Base-by-base conservation (phyloP, 495 filamentous ascomycete species). In the Parathielavia appendiculata region DNA sequence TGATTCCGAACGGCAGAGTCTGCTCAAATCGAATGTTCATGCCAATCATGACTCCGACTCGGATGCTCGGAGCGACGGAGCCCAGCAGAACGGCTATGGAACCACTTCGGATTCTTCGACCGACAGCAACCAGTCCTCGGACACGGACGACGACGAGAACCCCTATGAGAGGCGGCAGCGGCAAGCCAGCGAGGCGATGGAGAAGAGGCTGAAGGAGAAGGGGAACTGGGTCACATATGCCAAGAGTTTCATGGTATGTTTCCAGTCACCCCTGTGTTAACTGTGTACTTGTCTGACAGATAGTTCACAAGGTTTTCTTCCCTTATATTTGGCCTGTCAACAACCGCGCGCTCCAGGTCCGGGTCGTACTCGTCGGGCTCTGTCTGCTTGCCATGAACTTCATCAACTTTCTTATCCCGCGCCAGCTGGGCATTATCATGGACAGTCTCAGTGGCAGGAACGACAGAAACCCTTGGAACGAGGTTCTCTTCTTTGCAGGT, bases 291-390 rank as follows among this genome's bases (percentile, higher is more conserved):
- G n/a, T 39, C 55, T 63, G 23, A 65, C 34, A 12, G 39, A 36
- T 36, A n/a, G 0, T 40, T 1, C 61, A 5, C 20, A 81, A n/a
- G 76, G 73, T 86, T 36, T 83, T 89, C 66, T 74, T 86, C 44
- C 84, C 83, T 8, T 83, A 84, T 63, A 72, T 89, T 22, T 86
- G 84, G 83, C 85, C 86, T 1, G 70, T 80, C 44, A 79, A 81
- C 48, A 75, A 78, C 56, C 77, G 68, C 36, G 58, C 64, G 12
- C 73, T 88, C 20, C 85, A 88, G 59, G 54, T 84, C 16, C 74
- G 77, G 19, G 75, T 83, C 48, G 62, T 79, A 11, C 72, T 84
- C 16, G 80, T 87, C 34, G 83, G 77, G 3, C 20, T 83, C 12
- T 89, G 86, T 62, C 64, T 90, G n/a, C 67, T 87, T 17, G 69